Base-by-base conservation (phyloP, 176 grass and related monocot species). In the Triticum dicoccoides region DNA sequence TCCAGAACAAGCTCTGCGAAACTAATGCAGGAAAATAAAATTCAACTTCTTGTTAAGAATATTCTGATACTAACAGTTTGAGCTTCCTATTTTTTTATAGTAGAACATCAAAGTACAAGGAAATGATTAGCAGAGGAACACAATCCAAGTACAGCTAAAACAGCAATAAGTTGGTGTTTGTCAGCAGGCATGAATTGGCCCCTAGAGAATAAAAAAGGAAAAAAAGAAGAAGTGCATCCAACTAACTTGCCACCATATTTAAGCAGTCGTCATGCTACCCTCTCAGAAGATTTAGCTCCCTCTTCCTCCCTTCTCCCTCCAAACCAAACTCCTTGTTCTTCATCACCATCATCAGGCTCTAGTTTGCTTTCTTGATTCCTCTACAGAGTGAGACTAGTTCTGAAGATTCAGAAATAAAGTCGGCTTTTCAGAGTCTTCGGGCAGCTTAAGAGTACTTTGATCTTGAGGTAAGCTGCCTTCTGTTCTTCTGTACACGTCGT, bases 201-300 rank as follows among this genome's bases (percentile, higher is more conserved):
- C 7, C 79, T 37, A 68, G 4, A 54, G 47, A 82, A 86, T 42
- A 66, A 23, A 21, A 34, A 84, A 18, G 4, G 18, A 11, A 64
- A 39, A 14, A 63, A 39, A 9, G 64, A 73, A 41, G 85, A 87
- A 68, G 39, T 90, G 80, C 71, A 30, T 1, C 89, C 89, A 87
- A 84, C 89, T 91, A 91, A 80, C 85, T 80, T 70, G 81, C 61
- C 76, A 41, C 38, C 81, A 63, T 87, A 91, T 91, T 91, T 87
- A 91, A 87, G 69, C 37, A 76, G 21, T 30, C 69, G 49, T 56
- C 27, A 39, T 84, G 85, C 81, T 76, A 80, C 69, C 85, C 77
- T 84, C 77, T 62, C 45, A 18, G 85, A 91, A 84, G 85, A 84
- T 91, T 91, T 91, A 69, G 85, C 81, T 69, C 29, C 76, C 2